Evolutionary conservation across 208 protist species (phyloP).

Genomic region (Leishmania tarentolae): DNA sequence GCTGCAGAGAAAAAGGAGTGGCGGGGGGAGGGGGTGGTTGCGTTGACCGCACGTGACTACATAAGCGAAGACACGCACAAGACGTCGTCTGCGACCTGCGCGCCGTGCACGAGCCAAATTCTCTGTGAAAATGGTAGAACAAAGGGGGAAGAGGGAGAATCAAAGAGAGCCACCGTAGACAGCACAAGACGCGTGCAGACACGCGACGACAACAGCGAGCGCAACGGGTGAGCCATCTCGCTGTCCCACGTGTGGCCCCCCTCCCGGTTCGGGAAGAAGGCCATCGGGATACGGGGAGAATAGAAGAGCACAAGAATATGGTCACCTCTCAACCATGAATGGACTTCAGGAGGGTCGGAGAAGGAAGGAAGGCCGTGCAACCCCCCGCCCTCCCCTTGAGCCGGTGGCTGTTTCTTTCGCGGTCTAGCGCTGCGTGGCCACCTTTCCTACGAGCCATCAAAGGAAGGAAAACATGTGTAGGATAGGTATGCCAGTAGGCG

Average conservation of each 20-base stretch:
- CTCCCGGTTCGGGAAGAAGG: background rate
- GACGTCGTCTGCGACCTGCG: background rate
- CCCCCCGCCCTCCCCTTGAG: too few species aligned
- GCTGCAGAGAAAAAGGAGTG: background rate
- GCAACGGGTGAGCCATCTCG: background rate
- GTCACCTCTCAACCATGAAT: too few species aligned
- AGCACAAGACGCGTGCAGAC: background rate
- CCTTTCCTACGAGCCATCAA: too few species aligned
- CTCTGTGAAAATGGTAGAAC: background rate
- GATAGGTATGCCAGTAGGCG: too few species aligned
- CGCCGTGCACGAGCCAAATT: background rate
- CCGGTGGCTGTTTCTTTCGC: too few species aligned
- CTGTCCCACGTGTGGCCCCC: background rate
- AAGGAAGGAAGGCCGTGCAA: too few species aligned
- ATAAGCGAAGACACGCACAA: background rate
- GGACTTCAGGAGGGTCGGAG: too few species aligned
- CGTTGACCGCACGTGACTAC: background rate
- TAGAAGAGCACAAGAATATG: background rate
- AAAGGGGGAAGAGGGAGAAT: too few species aligned
- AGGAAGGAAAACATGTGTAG: too few species aligned
- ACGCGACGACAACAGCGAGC: background rate
- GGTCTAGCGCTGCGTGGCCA: too few species aligned
- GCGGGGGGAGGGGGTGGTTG: too few species aligned
- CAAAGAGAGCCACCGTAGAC: background rate
- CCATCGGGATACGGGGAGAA: background rate